A percentile compares a stretch with the other conserved stretches of the same genome.
Evolutionary conservation across 139 green algal genomes (phyloP).

Genomic region (Eudorina sp.): DNA sequence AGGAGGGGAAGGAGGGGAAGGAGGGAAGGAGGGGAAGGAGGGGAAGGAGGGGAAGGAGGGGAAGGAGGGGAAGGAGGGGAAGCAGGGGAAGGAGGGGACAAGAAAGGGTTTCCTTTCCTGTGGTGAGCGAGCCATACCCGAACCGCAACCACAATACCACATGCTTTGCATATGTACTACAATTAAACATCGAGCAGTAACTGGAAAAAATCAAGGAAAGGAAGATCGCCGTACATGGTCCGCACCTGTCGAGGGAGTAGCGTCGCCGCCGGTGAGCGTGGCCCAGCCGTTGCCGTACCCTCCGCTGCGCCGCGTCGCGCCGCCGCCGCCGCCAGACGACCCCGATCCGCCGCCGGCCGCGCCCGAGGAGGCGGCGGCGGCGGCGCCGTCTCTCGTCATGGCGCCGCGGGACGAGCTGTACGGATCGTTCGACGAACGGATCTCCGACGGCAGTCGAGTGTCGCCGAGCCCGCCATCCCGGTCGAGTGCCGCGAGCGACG

Average conservation of each 20-base stretch:
- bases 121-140: too few relatives aligned
- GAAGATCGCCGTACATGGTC: too few relatives aligned
- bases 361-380: not conserved
- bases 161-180: too few relatives aligned
- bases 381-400: not conserved
- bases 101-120: too few relatives aligned
- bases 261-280: not conserved
- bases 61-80: not conserved
- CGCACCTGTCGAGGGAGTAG: not conserved
- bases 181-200: too few relatives aligned
- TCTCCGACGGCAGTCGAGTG: not conserved
- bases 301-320: not conserved
- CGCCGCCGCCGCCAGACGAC: not conserved
- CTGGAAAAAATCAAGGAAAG: too few relatives aligned
- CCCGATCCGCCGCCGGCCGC: not conserved
- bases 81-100: not conserved
- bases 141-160: too few relatives aligned
- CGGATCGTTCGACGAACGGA: not conserved
- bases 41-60: not conserved
- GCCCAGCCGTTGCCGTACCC: slow-evolving; percentile 18
- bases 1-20: not conserved
- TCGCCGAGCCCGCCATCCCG: not conserved
- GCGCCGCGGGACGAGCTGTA: not conserved
- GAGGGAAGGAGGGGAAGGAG: not conserved
- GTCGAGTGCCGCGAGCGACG: not conserved